These are phyloP conservation scores for Naumovozyma castellii DNA, from an alignment of 805 yeast species.

Conservation along the genomic window DNA sequence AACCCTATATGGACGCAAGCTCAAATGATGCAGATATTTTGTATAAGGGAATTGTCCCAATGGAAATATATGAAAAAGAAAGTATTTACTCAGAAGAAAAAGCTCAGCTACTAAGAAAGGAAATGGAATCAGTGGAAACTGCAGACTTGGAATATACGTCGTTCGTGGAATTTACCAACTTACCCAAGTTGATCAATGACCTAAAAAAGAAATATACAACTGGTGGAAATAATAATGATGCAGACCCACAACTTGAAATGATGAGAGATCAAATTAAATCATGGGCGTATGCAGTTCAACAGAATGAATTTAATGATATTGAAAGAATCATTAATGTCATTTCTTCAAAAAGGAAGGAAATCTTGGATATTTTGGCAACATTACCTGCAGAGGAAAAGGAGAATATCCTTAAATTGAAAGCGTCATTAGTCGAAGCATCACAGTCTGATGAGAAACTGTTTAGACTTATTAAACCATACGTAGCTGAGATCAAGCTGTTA, in stretches of 20 bases:
- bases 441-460: constrained; percentile 48
- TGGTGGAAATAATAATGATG: constrained; percentile 18
- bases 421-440: constrained; percentile 52
- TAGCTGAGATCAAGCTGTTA: constrained; percentile 37
- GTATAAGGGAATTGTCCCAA: constrained; percentile 73
- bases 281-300: constrained; percentile 22
- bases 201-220: constrained; percentile 34
- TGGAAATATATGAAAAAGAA: constrained; percentile 76
- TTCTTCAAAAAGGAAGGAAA: constrained; percentile 28
- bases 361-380: constrained; percentile 26
- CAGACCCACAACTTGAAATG: constrained; percentile 17
- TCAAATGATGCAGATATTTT: constrained; percentile 39
- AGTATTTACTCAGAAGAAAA: constrained; percentile 86
- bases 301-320: constrained; percentile 23
- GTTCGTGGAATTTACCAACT: constrained; percentile 67
- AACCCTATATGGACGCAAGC: constrained; percentile 31
- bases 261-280: constrained; percentile 26
- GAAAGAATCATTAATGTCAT: constrained; percentile 31
- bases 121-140: constrained; percentile 64
- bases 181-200: constrained; percentile 57
- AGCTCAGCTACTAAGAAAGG: constrained; percentile 63
- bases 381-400: constrained; percentile 40
- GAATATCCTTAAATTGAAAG: constrained; percentile 47
- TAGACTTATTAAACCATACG: constrained; percentile 36
- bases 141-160: constrained; percentile 73